Evolutionary conservation across 179 eudicot species (phyloP).

Genomic region (Carnegiea gigantea): DNA sequence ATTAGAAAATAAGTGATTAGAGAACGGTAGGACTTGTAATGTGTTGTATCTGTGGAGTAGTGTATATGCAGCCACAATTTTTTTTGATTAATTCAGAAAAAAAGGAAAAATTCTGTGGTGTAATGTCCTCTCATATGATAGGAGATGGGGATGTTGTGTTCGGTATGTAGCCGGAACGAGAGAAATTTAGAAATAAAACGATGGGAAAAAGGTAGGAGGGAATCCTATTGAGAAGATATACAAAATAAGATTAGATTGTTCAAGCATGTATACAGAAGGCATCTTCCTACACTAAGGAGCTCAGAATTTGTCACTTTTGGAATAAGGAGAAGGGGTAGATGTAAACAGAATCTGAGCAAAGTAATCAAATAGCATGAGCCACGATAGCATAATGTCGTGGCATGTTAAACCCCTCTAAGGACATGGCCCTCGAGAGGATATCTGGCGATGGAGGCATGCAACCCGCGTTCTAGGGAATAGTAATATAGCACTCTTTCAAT

Average conservation of each 20-base stretch:
- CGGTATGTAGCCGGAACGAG: too few species aligned
- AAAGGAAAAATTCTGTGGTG: too few species aligned
- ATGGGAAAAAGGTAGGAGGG: background rate
- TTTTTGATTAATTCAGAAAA: too few species aligned
- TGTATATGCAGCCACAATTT: too few species aligned
- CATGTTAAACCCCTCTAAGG: background rate
- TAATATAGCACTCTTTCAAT: background rate
- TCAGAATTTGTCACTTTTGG: background rate
- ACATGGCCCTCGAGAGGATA: background rate
- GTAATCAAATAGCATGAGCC: background rate
- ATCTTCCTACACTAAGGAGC: background rate
- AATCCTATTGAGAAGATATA: background rate
- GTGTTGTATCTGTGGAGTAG: too few species aligned
- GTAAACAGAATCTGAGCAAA: too few species aligned
- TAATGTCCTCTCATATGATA: too few species aligned
- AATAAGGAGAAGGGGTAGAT: background rate
- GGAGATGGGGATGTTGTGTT: too few species aligned
- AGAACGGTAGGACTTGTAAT: too few species aligned
- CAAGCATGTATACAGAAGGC: background rate
- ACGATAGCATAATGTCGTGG: background rate
- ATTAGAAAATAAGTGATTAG: too few species aligned
- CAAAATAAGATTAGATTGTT: background rate
- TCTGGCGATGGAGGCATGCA: background rate
- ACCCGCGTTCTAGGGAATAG: background rate
- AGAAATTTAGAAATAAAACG: too few species aligned